Conservation (phyloP, 2,329 filamentous ascomycete genomes). For the Thielaviopsis ethacetica region DNA sequence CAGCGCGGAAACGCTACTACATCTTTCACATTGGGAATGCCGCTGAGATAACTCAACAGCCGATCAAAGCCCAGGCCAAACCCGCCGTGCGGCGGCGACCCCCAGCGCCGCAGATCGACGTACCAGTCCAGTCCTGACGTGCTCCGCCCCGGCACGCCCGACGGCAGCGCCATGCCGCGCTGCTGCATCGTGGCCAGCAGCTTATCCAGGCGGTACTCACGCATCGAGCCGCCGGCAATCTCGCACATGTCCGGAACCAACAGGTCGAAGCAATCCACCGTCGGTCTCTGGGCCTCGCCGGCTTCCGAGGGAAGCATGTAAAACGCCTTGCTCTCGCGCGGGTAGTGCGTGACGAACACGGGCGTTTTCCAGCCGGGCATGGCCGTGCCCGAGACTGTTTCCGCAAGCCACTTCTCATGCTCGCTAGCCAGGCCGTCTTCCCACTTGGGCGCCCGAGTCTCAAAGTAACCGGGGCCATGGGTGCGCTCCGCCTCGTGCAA, state of each 20-base stretch:
- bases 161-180: conserved; percentile 40
- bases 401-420: conserved; percentile 79
- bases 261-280: conserved; percentile 82
- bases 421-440: conserved; percentile 67
- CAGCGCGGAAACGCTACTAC: conserved; percentile 74
- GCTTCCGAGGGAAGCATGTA: conserved; percentile 33
- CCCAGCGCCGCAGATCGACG: conserved; percentile 72
- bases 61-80: conserved; percentile 86
- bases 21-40: conserved; percentile 69
- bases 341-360: conserved; percentile 87
- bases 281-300: conserved; percentile 22
- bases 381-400: conserved; percentile 36
- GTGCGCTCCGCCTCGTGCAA: conserved; percentile 39
- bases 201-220: conserved; percentile 58
- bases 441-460: conserved; percentile 48
- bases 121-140: conserved; percentile 56
- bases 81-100: conserved; percentile 80
- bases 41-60: conserved; percentile 66
- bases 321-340: conserved; percentile 78
- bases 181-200: conserved; percentile 55
- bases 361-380: conserved; percentile 39
- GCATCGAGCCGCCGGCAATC: conserved; percentile 75
- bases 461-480: conserved; percentile 35
- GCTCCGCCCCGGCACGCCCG: conserved; percentile 8
- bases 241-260: conserved; percentile 75